These are phyloP conservation scores for Cercophora newfieldiana DNA, from an alignment of 495 filamentous ascomycete genomes.

Conservation along the genomic window DNA sequence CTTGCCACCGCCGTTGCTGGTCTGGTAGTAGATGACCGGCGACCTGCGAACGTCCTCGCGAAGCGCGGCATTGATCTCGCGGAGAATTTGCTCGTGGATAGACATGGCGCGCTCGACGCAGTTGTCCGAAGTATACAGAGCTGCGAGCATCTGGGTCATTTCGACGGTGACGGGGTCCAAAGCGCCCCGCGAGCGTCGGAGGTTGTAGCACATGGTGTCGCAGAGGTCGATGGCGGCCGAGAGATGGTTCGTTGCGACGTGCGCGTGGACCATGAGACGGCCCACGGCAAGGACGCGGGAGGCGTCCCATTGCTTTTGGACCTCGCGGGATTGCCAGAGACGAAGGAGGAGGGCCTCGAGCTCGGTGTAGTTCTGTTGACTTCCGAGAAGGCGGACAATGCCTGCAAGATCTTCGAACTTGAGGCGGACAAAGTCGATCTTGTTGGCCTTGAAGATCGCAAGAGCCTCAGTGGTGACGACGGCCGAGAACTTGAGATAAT, in stretches of 20 bases:
- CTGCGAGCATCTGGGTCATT: slow-evolving; percentile 57
- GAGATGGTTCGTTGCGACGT: slow-evolving; percentile 48
- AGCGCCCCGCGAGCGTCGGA: slow-evolving; percentile 58
- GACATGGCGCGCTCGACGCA: slow-evolving; percentile 53
- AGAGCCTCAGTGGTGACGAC: slow-evolving; percentile 55
- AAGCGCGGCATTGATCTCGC: slow-evolving; percentile 34
- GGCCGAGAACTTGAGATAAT: slow-evolving; percentile 56
- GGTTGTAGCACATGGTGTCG: slow-evolving; percentile 64
- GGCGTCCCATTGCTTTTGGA: slow-evolving; percentile 58
- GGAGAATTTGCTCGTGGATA: slow-evolving; percentile 57
- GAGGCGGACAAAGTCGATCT: slow-evolving; percentile 54
- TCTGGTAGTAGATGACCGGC: background rate
- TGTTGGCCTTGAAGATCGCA: slow-evolving; percentile 47
- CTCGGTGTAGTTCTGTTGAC: slow-evolving; percentile 59
- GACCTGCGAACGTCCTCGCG: slow-evolving; percentile 11
- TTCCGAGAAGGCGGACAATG: slow-evolving; percentile 56
- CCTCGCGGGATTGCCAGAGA: slow-evolving; percentile 62
- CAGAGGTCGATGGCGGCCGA: slow-evolving; percentile 54
- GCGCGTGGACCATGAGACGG: slow-evolving; percentile 57
- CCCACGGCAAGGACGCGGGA: slow-evolving; percentile 57
- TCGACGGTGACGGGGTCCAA: slow-evolving; percentile 55
- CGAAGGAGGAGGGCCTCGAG: slow-evolving; percentile 59
- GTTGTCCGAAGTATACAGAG: slow-evolving; percentile 51
- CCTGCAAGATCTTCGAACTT: slow-evolving; percentile 54
- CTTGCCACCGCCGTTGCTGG: background rate